These are phyloP conservation scores for Ophiostoma sp. DNA, from an alignment of 2,329 filamentous ascomycete species.

Conservation along the genomic window DNA sequence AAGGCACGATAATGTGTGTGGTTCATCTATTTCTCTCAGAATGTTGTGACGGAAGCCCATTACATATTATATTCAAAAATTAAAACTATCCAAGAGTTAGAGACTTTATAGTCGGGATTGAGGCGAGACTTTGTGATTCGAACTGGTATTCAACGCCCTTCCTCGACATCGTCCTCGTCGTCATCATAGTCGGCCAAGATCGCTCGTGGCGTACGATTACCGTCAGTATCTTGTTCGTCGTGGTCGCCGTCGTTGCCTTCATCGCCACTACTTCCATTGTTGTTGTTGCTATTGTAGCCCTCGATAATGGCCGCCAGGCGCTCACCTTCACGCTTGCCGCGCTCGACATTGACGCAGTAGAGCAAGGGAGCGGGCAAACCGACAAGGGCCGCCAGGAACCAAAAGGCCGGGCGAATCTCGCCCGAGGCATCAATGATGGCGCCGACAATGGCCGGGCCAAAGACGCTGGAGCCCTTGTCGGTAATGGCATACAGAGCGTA, in stretches of 20 bases:
- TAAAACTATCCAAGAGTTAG: neutral
- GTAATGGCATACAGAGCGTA: constrained; percentile 97
- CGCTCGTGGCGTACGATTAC: constrained; percentile 38
- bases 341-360: constrained; percentile 79
- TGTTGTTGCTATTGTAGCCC: constrained; percentile 40
- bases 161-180: constrained; percentile 24
- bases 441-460: constrained; percentile 91
- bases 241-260: constrained; percentile 23
- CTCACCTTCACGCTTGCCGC: constrained; percentile 68
- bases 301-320: constrained; percentile 63
- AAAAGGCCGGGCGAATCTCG: constrained; percentile 83
- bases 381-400: constrained; percentile 85
- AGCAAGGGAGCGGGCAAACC: constrained; percentile 82
- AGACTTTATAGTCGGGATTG: neutral
- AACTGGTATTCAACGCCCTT: neutral
- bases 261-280: neutral
- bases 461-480: constrained; percentile 91
- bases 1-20: neutral
- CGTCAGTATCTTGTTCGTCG: constrained; percentile 33
- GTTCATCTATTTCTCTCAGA: neutral
- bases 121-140: neutral
- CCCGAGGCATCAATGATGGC: constrained; percentile 83
- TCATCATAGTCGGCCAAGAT: constrained; percentile 41
- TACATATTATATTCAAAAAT: neutral
- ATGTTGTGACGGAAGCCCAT: neutral